Evolutionary conservation across 768 basidiomycete species (phyloP).

Genomic region (Rhodotorula sphaerocarpa): DNA sequence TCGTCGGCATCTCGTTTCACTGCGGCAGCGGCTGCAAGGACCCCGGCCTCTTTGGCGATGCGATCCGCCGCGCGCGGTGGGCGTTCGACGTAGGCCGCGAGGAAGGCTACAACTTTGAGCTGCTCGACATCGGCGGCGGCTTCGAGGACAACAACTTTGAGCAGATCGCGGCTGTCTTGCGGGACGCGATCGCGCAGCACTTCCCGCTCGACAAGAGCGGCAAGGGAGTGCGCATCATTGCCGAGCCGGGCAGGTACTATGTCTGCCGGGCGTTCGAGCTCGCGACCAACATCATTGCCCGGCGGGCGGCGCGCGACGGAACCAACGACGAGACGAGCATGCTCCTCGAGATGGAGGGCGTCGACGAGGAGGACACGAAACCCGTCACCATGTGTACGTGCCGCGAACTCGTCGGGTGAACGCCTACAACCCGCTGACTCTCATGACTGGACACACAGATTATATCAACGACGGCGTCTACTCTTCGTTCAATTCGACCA

Average conservation of each 20-base stretch:
- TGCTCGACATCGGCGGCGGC: constrained; percentile 92
- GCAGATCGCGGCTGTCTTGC: constrained; percentile 62
- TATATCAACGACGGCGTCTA: constrained; percentile 99
- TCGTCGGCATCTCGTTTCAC: constrained; percentile 94
- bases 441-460: constrained; percentile 50
- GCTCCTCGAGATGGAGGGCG: constrained; percentile 26
- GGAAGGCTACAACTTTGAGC: constrained; percentile 67
- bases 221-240: constrained; percentile 66
- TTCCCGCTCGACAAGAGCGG: constrained; percentile 58
- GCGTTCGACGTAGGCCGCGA: constrained; percentile 81
- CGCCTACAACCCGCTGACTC: neutral
- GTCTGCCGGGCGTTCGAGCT: constrained; percentile 57
- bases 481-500: constrained; percentile 89
- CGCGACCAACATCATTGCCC: constrained; percentile 86
- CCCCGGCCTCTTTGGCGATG: constrained; percentile 78
- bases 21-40: constrained; percentile 97
- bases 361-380: constrained; percentile 41
- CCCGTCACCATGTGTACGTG: constrained; percentile 82
- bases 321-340: constrained; percentile 42
- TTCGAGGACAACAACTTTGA: constrained; percentile 86
- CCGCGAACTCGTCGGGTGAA: neutral
- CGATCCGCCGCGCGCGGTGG: constrained; percentile 66
- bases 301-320: constrained; percentile 53
- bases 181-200: constrained; percentile 60
- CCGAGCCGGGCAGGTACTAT: constrained; percentile 91